Base-by-base conservation (phyloP, 2,329 filamentous ascomycete genomes). In the Aureobasidium mangrovei region DNA sequence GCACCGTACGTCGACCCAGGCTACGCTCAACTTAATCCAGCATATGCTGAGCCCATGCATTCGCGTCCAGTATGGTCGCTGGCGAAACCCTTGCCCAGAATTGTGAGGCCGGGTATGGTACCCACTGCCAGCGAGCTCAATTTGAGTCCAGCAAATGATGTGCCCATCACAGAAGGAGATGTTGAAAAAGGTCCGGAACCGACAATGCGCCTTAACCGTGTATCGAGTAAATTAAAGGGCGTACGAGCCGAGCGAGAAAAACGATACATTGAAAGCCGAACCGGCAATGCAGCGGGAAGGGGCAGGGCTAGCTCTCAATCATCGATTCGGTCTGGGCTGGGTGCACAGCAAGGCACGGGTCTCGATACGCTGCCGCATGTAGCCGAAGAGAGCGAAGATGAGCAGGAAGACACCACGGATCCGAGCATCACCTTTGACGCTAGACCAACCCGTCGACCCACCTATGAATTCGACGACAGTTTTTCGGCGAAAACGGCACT, bases 41-140 rank as follows among this genome's bases (percentile, higher is more conserved):
- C 46, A 6, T 56, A 56, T 28, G 32, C 38, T 2, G 46, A 56
- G 9, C 54, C 54, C 7, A 38, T 41, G 36, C 44, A 51, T 33
- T 24, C 38, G 7, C 36, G 41, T 7, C 54, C 54, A 3, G 45
- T 56, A 12, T 56, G 45, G 46, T 41, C 35, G 7, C 32, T 56
- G 10, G 54, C 54, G 1, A 52, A 51, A 12, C 46, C 54, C 1
- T 36, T 56, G 5, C 54, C 54, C n/a, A 31, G 54, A 3, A 41
- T 52, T 2, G 38, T 56, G 33, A 40, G 54, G n/a, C 54, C 54
- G 7, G 54, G 54, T 26, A 56, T 56, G 54, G 46, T 56, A 1
- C 53, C 53, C 4, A 48, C 53, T 1, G 36, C 53, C 8, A 53
- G 49, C 27, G 49, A 53, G 4, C 18, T 53, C 4, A 27, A 53